Base-by-base conservation (phyloP, 75 land plant genomes). In the Adiantum capillusveneris region DNA sequence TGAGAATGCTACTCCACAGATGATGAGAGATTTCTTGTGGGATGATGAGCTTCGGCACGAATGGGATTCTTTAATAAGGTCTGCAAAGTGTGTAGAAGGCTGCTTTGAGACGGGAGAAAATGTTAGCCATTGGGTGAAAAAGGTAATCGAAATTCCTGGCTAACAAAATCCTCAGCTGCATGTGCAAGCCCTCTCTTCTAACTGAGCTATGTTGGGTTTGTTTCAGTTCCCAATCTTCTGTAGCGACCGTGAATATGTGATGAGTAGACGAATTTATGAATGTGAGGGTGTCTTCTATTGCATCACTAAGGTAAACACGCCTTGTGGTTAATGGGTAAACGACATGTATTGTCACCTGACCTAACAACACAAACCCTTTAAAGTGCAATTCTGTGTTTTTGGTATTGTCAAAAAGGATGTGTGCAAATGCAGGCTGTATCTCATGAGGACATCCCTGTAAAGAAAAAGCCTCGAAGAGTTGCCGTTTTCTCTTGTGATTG, bases 401-500 rank as follows among this genome's bases (percentile, higher is more conserved):
- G 3, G 37, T 5, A 34, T 3, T 34, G 7, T 34, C 9, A 5
- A 34, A 34, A 34, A 9, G 37, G 3, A 34, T 3, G 9, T 34
- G 37, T 34, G 37, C 37, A 5, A 9, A 5, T 34, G 37, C 81
- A 95, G 99, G 92, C 81, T 41, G 84, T 84, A n/a, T 76, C 73
- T 58, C 74, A 79, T 74, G 74, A 80, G 19, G 51, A 60, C 20
- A 26, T 90, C 46, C 84, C 76, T 2, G 69, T 63, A 63, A 71
- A 67, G 51, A 84, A 70, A 31, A 81, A 80, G 48, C 92, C 97
- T 36, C 68, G 91, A 46, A 89, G 96, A 51, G 99, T 95, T 22
- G 86, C 84, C 31, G 72, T 66, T 34, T 95, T 74, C 53, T 86
- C 70, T 61, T 95, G 97, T 27, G 81, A 92, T 37, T 95, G 95